Evolutionary conservation across 768 basidiomycete genomes (phyloP).

Genomic region (Hygrocybe punicea): DNA sequence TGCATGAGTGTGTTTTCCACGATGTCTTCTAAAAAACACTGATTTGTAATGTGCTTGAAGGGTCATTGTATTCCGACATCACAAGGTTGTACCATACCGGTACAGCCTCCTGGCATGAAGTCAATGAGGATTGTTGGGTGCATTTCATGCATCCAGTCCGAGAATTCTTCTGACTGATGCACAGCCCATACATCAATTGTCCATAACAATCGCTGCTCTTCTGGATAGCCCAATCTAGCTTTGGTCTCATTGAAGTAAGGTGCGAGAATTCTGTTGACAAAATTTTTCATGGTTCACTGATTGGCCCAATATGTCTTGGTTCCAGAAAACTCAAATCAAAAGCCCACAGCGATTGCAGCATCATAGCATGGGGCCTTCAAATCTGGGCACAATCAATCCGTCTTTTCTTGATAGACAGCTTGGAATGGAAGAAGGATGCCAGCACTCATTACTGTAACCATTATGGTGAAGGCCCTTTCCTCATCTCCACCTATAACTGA

Average conservation of each 20-base stretch:
- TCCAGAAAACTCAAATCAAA: constrained; percentile 20
- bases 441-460: constrained; percentile 26
- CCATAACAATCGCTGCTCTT: constrained; percentile 26
- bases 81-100: constrained; percentile 18
- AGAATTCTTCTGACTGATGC: constrained; percentile 37
- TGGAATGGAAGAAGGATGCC: constrained; percentile 34
- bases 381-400: constrained; percentile 19
- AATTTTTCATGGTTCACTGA: constrained; percentile 18
- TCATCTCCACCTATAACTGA: constrained; percentile 33
- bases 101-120: constrained; percentile 36
- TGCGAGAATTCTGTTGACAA: constrained; percentile 25
- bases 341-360: constrained; percentile 17
- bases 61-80: no score
- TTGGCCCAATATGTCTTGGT: constrained; percentile 29
- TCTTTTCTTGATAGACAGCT: constrained; percentile 30
- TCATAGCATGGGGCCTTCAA: constrained; percentile 10
- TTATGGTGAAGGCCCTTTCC: constrained; percentile 37
- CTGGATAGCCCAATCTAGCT: constrained; percentile 9
- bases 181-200: constrained; percentile 37
- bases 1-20: constrained; percentile 1
- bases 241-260: constrained; percentile 20
- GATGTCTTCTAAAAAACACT: constrained; percentile 13
- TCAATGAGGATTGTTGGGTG: constrained; percentile 29
- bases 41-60: constrained; percentile 5
- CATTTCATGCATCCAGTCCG: constrained; percentile 27